Percentiles rank a stretch among this genome's conserved stretches.
These are phyloP conservation scores for Flagelloscypha sp. DNA, from an alignment of 768 basidiomycete genomes.

Conservation along the genomic window DNA sequence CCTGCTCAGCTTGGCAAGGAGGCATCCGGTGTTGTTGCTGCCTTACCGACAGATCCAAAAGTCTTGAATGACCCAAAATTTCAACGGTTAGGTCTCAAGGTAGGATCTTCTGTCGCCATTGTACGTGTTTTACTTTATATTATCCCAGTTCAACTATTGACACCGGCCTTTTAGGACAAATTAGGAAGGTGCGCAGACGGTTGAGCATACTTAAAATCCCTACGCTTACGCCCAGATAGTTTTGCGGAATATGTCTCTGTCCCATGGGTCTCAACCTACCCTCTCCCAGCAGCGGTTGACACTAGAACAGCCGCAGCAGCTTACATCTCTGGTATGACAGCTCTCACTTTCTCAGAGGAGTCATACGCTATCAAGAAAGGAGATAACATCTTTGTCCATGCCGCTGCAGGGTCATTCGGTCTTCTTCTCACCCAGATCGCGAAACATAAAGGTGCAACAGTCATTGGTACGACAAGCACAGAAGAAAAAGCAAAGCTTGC, in stretches of 20 bases:
- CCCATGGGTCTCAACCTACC: constrained; percentile 52
- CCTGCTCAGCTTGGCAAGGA: constrained; percentile 75
- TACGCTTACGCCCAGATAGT: background rate
- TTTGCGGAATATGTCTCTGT: constrained; percentile 61
- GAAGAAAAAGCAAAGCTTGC: constrained; percentile 77
- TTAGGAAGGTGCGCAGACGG: too few relatives aligned
- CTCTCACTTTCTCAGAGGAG: constrained; percentile 71
- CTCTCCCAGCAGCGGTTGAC: constrained; percentile 57
- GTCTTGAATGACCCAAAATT: constrained; percentile 55
- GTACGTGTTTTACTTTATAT: constrained; percentile 31
- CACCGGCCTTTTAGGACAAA: background rate
- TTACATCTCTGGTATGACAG: constrained; percentile 72
- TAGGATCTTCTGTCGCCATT: constrained; percentile 68
- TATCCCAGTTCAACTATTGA: background rate
- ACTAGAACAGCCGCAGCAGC: constrained; percentile 59
- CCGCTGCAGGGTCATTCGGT: constrained; percentile 86
- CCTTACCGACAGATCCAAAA: constrained; percentile 57
- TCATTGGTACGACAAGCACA: constrained; percentile 91
- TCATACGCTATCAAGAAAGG: constrained; percentile 76
- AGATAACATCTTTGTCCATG: constrained; percentile 79
- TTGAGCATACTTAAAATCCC: background rate
- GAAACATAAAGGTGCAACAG: constrained; percentile 68
- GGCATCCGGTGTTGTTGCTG: constrained; percentile 65
- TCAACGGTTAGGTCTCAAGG: constrained; percentile 53
- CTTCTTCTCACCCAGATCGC: constrained; percentile 61